Conservation (phyloP, 2,329 filamentous ascomycete genomes). For the Exophiala xenobiotica region DNA sequence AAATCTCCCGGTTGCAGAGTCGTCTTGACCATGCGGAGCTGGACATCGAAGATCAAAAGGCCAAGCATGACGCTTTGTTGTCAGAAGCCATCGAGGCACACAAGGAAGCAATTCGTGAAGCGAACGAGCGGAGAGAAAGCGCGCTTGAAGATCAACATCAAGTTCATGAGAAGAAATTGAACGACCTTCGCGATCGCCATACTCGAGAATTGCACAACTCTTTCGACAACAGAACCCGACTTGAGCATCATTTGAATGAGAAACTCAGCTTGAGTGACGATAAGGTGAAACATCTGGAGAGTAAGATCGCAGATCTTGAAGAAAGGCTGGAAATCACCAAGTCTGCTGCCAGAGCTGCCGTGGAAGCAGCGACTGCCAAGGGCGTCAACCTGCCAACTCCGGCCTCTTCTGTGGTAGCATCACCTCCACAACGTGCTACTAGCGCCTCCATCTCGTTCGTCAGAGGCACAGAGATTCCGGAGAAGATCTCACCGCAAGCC, state of each 20-base stretch:
- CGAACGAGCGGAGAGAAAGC: slow-evolving; percentile 52
- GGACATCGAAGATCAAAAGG: slow-evolving; percentile 77
- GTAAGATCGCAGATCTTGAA: slow-evolving; percentile 79
- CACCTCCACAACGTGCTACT: slow-evolving; percentile 42
- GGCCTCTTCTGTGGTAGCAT: slow-evolving; percentile 36
- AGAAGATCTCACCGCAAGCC: slow-evolving; percentile 91
- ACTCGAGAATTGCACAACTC: slow-evolving; percentile 70
- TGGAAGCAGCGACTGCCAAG: slow-evolving; percentile 64
- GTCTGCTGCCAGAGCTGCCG: slow-evolving; percentile 80
- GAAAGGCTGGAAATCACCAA: slow-evolving; percentile 90
- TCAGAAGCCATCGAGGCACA: slow-evolving; percentile 75
- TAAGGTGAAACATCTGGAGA: slow-evolving; percentile 81
- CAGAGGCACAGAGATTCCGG: slow-evolving; percentile 58
- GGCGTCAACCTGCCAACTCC: slow-evolving; percentile 37
- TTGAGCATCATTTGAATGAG: slow-evolving; percentile 77
- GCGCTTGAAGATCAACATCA: slow-evolving; percentile 59
- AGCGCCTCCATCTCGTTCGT: slow-evolving; percentile 50
- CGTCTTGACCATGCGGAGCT: slow-evolving; percentile 76
- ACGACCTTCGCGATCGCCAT: slow-evolving; percentile 74
- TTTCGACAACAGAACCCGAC: slow-evolving; percentile 76
- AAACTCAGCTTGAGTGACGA: slow-evolving; percentile 78
- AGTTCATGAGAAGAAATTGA: slow-evolving; percentile 69
- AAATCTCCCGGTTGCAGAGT: slow-evolving; percentile 67
- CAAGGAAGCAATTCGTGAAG: slow-evolving; percentile 57
- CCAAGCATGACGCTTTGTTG: slow-evolving; percentile 77